Base-by-base conservation (phyloP, 129 eudicot species). In the Chrysanthemum makinoi region DNA sequence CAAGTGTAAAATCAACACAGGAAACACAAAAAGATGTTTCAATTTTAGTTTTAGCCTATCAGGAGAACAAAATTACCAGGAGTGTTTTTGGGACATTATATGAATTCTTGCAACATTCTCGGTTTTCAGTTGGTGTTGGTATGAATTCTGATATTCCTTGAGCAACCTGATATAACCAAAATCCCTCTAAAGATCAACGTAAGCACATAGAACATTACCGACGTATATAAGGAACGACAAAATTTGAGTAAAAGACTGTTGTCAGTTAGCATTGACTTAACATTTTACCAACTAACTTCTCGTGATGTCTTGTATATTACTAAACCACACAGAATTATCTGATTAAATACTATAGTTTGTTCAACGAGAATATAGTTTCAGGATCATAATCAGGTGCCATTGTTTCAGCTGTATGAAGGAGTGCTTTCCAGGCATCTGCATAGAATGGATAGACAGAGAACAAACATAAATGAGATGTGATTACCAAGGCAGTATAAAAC, bases 81-180 rank as follows among this genome's bases (percentile, higher is more conserved):
- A 94, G 80, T 18, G 96, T 89, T 62, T 74, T 80, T 72, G 61
- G 76, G 62, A 94, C 85, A 73, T 86, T 94, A 80, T 94, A 94
- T 49, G 85, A 75, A 19, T 77, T 84, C 80, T 79, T 80, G 70
- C 82, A 87, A 84, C 82, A 86, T 28, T 89, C 89, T 10, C 90
- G 95, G 72, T 94, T 94, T 74, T 89, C 98, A 3, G 76, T 52
- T 19, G 98, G 98, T 10, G 88, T 82, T 8, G 98, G 98, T 82
- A 65, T 89, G 80, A 94, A 94, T 82, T 94, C 98, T 24, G 96
- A 94, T 73, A 79, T 73, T 78, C 98, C 98, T 81, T 89, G 84
- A 69, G 92, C 90, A 66, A 94, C 93, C 97, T 94, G 66, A 49
- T 48, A 26, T 6, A 44, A 73, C 16, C 17, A 47, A 52, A 19